Percentiles rank a stretch among this genome's conserved stretches.
Evolutionary conservation across 2,329 filamentous ascomycete species (phyloP).

Genomic region (Paecilomyces formosus): DNA sequence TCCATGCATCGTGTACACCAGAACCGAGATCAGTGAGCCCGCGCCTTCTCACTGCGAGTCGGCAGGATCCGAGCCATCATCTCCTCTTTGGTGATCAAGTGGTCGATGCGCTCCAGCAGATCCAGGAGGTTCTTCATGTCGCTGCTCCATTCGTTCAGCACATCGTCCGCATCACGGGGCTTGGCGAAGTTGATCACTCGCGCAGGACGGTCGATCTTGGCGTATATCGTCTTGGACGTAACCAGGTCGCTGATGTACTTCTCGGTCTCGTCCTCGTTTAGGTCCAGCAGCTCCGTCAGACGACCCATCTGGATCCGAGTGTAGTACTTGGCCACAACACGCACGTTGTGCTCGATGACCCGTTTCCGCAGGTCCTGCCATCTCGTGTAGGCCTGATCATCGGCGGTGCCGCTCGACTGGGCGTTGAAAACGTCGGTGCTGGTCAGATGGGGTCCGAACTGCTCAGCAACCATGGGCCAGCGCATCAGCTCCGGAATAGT

Average conservation of each 20-base stretch:
- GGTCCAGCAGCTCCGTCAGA: constrained; percentile 80
- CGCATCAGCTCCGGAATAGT: constrained; percentile 96
- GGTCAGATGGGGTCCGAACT: constrained; percentile 82
- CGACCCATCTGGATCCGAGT: constrained; percentile 91
- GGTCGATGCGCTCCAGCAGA: constrained; percentile 83
- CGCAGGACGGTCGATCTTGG: constrained; percentile 92
- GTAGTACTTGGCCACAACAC: constrained; percentile 97
- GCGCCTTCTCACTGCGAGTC: constrained; percentile 29
- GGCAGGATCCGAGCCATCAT: constrained; percentile 99
- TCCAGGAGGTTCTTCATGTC: constrained; percentile 94
- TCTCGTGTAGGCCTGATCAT: constrained; percentile 73
- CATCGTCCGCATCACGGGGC: constrained; percentile 88
- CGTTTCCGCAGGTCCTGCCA: constrained; percentile 96
- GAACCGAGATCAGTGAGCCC: constrained; percentile 20
- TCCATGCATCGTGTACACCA: background rate
- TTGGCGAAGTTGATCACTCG: constrained; percentile 90
- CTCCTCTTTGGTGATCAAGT: constrained; percentile 98
- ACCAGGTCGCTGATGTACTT: constrained; percentile 98
- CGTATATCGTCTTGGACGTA: constrained; percentile 94
- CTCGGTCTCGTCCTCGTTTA: constrained; percentile 92
- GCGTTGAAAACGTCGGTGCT: constrained; percentile 83
- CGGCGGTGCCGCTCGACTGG: constrained; percentile 53
- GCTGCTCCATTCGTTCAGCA: constrained; percentile 96
- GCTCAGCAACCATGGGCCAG: constrained; percentile 87
- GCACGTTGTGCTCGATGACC: constrained; percentile 98